phyloP scores from a whole-genome alignment of 169 alveolate genomes.

The Plasmodium knowlesi region DNA sequence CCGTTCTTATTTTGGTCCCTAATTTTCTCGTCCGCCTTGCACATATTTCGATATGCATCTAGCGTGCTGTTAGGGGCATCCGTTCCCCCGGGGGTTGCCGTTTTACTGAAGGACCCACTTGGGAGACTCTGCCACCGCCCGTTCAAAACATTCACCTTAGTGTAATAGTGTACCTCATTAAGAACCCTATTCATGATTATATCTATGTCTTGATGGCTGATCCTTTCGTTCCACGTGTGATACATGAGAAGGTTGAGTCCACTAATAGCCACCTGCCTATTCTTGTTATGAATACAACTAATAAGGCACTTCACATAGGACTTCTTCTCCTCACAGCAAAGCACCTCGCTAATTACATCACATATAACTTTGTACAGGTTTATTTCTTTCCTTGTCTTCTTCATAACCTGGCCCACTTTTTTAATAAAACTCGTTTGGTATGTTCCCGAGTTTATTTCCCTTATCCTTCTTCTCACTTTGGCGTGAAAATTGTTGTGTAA shows the following conservation, averaged over 20 bases:
- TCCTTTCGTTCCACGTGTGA: constrained; percentile 1
- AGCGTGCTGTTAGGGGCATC: constrained; percentile 10
- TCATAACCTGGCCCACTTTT: neutral
- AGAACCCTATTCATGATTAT: constrained; percentile 39
- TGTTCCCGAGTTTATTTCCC: constrained; percentile 15
- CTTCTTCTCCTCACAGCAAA: constrained; percentile 27
- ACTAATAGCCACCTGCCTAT: constrained; percentile 24
- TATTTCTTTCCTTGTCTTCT: neutral
- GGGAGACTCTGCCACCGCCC: neutral
- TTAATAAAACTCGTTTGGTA: constrained; percentile 41
- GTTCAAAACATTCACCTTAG: constrained; percentile 41
- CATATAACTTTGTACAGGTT: constrained; percentile 25
- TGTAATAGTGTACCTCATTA: constrained; percentile 46
- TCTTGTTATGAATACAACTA: constrained; percentile 55
- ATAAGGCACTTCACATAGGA: constrained; percentile 34
- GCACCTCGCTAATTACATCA: constrained; percentile 13
- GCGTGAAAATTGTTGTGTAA: constrained; percentile 10
- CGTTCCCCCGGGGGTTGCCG: neutral
- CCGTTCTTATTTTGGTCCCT: neutral
- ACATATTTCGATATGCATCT: constrained; percentile 9
- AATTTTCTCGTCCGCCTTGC: neutral
- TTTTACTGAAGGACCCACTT: neutral
- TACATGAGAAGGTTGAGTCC: constrained; percentile 58
- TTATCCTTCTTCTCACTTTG: neutral
- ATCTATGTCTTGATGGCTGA: constrained; percentile 9